phyloP scores from a whole-genome alignment of 2,329 filamentous ascomycete species.

The Amauroascus verrucosus region DNA sequence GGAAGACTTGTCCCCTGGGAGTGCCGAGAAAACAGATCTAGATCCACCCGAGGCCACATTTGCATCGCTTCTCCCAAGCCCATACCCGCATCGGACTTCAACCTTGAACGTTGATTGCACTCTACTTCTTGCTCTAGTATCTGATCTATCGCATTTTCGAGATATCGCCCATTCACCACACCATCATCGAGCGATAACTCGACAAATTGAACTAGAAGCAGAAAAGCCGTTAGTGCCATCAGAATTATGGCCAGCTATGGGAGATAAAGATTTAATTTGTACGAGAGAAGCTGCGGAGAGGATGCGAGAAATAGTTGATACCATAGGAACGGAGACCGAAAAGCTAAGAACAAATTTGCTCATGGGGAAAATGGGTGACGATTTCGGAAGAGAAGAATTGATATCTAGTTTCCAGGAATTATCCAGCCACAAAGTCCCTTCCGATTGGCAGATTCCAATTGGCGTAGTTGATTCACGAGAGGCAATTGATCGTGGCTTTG shows the following conservation, averaged over 20 bases:
- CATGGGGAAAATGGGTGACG: conserved; percentile 39
- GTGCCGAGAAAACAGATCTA: conserved; percentile 5
- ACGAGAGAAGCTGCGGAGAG: conserved; percentile 55
- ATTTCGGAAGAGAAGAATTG: conserved; percentile 25
- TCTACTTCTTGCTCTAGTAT: conserved; percentile 60
- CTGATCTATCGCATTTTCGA: conserved; percentile 57
- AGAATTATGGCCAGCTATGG: conserved; percentile 53
- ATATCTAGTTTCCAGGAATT: conserved; percentile 34
- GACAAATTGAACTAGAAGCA: conserved; percentile 56
- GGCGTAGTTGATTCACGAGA: conserved; percentile 43
- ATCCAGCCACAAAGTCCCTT: conserved; percentile 46
- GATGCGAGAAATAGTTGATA: conserved; percentile 56
- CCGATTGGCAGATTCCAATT: conserved; percentile 52
- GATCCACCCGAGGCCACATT: conserved; percentile 19
- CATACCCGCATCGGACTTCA: conserved; percentile 34
- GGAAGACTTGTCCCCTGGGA: neutral
- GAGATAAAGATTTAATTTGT: conserved; percentile 50
- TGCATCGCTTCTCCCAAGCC: conserved; percentile 30
- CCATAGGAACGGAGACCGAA: conserved; percentile 53
- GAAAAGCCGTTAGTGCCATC: conserved; percentile 50
- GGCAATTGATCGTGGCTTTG: conserved; percentile 25
- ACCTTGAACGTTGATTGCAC: conserved; percentile 46
- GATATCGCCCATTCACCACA: conserved; percentile 38
- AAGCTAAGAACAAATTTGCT: conserved; percentile 50
- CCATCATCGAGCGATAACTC: conserved; percentile 50